Evolutionary conservation across 352 stramenopile species (phyloP).

Genomic region (Phytophthora citricola): DNA sequence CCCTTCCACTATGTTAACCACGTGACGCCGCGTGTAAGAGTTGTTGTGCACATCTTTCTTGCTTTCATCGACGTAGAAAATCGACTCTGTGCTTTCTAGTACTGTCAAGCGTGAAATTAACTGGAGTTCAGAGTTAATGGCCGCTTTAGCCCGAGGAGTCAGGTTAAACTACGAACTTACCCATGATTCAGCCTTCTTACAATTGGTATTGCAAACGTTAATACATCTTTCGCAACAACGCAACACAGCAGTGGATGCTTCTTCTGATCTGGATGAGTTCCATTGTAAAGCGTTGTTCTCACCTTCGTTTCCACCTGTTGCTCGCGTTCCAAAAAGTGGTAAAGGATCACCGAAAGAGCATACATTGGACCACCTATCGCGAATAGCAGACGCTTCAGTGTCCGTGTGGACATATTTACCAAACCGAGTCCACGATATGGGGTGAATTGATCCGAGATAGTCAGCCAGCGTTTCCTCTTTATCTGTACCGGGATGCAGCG

Average conservation of each 20-base stretch:
- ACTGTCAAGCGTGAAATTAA: background rate
- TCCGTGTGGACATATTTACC: background rate
- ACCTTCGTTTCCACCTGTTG: background rate
- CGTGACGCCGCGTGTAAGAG: background rate
- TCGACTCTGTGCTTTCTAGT: background rate
- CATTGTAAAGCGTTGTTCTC: background rate
- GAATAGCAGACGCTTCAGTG: background rate
- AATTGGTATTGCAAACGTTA: background rate
- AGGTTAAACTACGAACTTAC: background rate
- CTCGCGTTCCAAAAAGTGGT: background rate
- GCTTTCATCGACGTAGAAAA: background rate
- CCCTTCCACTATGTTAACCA: too few species aligned
- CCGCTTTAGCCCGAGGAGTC: background rate
- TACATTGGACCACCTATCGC: background rate
- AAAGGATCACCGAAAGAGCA: background rate
- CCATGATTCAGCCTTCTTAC: background rate
- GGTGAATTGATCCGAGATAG: background rate
- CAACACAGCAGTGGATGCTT: background rate
- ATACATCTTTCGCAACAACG: background rate
- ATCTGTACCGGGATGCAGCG: background rate
- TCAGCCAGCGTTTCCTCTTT: background rate
- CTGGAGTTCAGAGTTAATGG: background rate
- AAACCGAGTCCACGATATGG: background rate
- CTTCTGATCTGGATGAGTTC: background rate
- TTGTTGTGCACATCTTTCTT: background rate